These are phyloP conservation scores for Grigorovia jiainica DNA, from an alignment of 805 yeast genomes.

Conservation along the genomic window DNA sequence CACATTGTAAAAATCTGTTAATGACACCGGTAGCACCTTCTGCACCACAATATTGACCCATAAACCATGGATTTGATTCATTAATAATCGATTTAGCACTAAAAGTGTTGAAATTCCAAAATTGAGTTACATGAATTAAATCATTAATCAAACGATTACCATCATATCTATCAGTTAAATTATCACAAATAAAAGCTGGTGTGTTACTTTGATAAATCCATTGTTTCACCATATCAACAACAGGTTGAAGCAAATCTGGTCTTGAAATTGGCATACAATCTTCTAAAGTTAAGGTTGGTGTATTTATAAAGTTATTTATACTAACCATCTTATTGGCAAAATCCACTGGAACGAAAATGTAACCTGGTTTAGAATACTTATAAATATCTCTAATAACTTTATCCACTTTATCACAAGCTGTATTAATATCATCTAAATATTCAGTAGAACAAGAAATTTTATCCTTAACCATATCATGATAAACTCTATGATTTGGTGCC, in stretches of 20 bases:
- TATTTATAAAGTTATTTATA: constrained; percentile 10
- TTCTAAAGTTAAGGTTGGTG: constrained; percentile 10
- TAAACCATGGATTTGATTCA: constrained; percentile 54
- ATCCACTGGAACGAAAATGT: constrained; percentile 68
- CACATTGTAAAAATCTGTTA: constrained; percentile 45
- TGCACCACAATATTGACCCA: constrained; percentile 66
- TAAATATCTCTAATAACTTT: constrained; percentile 48
- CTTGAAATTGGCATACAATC: constrained; percentile 7
- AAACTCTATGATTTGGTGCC: constrained; percentile 57
- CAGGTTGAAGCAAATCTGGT: neutral
- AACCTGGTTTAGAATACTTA: constrained; percentile 67
- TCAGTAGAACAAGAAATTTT: constrained; percentile 49
- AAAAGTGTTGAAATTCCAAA: constrained; percentile 50
- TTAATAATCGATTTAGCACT: constrained; percentile 68
- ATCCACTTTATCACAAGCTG: constrained; percentile 54
- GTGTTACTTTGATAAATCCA: constrained; percentile 41
- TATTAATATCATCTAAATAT: constrained; percentile 34
- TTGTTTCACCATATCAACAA: constrained; percentile 29
- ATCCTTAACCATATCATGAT: constrained; percentile 50
- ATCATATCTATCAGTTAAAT: constrained; percentile 54
- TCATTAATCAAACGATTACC: constrained; percentile 36
- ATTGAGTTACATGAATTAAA: constrained; percentile 36
- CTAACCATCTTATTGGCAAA: constrained; percentile 36
- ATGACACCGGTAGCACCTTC: constrained; percentile 41
- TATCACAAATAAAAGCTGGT: constrained; percentile 67